Evolutionary conservation across 78 protist genomes (phyloP).

Genomic region (Emiliania huxleyi): DNA sequence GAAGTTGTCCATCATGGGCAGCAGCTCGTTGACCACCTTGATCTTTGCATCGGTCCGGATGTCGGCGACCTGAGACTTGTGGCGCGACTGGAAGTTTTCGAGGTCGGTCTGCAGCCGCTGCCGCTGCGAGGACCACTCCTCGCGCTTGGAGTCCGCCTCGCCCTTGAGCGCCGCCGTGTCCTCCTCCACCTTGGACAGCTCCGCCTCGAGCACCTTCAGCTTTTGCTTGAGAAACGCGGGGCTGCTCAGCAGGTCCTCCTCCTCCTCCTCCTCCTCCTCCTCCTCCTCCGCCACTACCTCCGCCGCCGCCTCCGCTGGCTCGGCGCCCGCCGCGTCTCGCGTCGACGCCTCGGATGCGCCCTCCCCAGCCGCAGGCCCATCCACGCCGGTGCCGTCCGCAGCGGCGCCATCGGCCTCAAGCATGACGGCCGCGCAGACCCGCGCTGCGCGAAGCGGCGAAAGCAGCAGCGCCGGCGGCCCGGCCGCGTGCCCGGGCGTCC

Average conservation of each 20-base stretch:
- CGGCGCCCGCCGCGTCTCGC: no score
- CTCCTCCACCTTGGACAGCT: not conserved
- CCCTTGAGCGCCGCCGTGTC: not conserved
- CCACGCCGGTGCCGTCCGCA: no score
- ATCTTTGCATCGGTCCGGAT: not conserved
- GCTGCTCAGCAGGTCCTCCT: not conserved
- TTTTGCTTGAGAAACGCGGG: constrained; percentile 5
- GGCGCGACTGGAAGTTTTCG: not conserved
- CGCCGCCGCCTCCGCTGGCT: no score
- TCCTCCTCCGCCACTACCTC: no score
- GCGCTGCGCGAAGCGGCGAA: no score
- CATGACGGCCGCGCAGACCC: no score
- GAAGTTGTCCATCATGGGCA: constrained; percentile 18
- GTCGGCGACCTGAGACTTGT: not conserved
- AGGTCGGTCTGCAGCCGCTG: not conserved
- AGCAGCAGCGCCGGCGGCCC: no score
- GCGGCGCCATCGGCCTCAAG: no score
- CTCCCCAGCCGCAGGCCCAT: no score
- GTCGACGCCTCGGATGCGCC: no score
- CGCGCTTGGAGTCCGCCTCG: not conserved
- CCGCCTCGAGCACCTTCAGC: constrained; percentile 12
- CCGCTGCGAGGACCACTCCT: not conserved
- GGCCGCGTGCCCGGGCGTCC: no score
- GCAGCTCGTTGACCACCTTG: not conserved
- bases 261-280: not conserved